Conservation (phyloP, 2,329 filamentous ascomycete species). For the Aspergillus udagawae region DNA sequence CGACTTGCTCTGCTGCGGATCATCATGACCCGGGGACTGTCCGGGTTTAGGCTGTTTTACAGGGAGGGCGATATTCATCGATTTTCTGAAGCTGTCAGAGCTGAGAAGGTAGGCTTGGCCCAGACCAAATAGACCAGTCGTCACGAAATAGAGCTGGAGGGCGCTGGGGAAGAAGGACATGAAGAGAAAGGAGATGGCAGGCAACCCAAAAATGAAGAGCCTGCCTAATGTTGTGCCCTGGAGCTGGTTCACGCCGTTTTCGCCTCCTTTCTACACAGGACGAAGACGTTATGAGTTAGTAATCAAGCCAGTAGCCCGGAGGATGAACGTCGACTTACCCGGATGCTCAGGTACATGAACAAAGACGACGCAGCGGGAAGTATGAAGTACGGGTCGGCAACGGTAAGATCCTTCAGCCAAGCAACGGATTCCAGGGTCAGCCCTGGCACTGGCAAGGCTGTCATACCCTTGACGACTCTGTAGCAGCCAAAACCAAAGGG, state of each 20-base stretch:
- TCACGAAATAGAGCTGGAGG: slow-evolving; percentile 61
- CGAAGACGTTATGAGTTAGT: background rate
- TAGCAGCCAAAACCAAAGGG: slow-evolving; percentile 79
- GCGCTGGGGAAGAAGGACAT: slow-evolving; percentile 54
- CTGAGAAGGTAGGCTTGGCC: slow-evolving; percentile 47
- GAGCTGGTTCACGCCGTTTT: slow-evolving; percentile 32
- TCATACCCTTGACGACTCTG: slow-evolving; percentile 70
- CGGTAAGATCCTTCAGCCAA: slow-evolving; percentile 77
- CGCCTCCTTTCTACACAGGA: slow-evolving; percentile 33
- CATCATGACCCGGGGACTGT: background rate
- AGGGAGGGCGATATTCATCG: slow-evolving; percentile 23
- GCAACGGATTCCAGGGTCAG: slow-evolving; percentile 65
- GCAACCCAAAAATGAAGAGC: slow-evolving; percentile 44
- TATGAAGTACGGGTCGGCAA: slow-evolving; percentile 71
- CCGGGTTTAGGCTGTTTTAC: background rate
- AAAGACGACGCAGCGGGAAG: slow-evolving; percentile 62
- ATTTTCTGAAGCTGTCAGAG: slow-evolving; percentile 26
- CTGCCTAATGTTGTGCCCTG: slow-evolving; percentile 26
- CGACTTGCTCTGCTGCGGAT: slow-evolving; percentile 7
- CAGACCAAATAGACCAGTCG: slow-evolving; percentile 34
- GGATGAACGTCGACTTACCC: slow-evolving; percentile 43
- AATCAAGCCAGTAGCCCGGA: background rate
- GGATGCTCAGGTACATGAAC: slow-evolving; percentile 56
- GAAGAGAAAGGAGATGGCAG: slow-evolving; percentile 50
- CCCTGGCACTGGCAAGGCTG: slow-evolving; percentile 72